Percentiles rank a stretch among this genome's conserved stretches.
phyloP scores from a whole-genome alignment of 495 filamentous ascomycete species.

The Penicillium ucsense region DNA sequence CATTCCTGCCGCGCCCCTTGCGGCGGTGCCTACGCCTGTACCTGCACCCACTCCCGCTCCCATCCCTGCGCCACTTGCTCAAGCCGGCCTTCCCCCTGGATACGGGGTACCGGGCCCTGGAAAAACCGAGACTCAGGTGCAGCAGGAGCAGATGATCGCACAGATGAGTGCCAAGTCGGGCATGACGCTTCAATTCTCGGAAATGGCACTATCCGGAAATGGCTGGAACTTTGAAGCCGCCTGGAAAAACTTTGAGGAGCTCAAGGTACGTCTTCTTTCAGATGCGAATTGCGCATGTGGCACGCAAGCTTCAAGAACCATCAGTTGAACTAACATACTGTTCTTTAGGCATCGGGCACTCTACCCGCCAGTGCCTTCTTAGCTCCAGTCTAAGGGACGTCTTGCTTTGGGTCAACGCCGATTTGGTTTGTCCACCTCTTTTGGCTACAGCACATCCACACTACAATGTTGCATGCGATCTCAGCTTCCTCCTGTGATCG shows the following conservation, averaged over 20 bases:
- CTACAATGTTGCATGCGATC: background rate
- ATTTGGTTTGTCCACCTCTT: background rate
- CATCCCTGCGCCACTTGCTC: constrained; percentile 4
- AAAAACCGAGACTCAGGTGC: constrained; percentile 34
- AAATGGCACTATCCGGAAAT: constrained; percentile 59
- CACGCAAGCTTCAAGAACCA: background rate
- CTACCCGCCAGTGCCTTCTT: constrained; percentile 33
- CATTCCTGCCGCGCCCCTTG: too few species aligned
- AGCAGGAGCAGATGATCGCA: constrained; percentile 52
- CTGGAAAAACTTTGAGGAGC: constrained; percentile 52
- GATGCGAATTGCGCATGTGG: background rate
- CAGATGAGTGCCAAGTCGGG: constrained; percentile 59
- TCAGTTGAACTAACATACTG: constrained; percentile 7
- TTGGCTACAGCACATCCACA: constrained; percentile 1
- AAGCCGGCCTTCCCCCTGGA: constrained; percentile 24
- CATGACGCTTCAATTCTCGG: constrained; percentile 63
- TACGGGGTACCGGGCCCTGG: constrained; percentile 33
- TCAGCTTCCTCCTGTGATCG: background rate
- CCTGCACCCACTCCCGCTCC: constrained; percentile 1
- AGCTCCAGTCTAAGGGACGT: constrained; percentile 8
- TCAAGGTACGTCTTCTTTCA: constrained; percentile 25
- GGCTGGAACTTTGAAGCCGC: constrained; percentile 68
- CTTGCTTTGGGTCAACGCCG: background rate
- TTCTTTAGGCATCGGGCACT: constrained; percentile 27
- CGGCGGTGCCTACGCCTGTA: background rate